Percentiles rank a stretch among this genome's conserved stretches.
phyloP scores from a whole-genome alignment of 1,139 yeast species.

The Geotrichum bryndzae region DNA sequence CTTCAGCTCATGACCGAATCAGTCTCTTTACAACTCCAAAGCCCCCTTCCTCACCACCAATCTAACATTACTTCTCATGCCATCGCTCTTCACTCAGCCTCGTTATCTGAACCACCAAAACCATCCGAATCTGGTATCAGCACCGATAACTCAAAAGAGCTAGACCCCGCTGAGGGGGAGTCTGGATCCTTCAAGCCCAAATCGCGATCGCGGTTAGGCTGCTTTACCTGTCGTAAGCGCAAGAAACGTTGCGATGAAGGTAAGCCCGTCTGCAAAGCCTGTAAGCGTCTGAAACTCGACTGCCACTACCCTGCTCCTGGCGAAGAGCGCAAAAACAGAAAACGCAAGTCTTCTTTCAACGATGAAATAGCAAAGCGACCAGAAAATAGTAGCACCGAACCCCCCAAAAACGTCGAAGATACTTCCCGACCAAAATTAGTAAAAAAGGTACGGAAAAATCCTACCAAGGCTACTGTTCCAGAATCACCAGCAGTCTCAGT shows the following conservation, averaged over 20 bases:
- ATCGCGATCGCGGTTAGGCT: constrained; percentile 44
- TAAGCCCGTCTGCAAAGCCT: constrained; percentile 56
- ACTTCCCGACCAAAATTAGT: background rate
- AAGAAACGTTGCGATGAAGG: constrained; percentile 68
- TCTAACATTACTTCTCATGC: background rate
- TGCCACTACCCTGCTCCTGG: constrained; percentile 54
- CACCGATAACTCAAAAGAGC: background rate
- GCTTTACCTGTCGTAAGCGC: constrained; percentile 63
- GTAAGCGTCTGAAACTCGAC: constrained; percentile 46
- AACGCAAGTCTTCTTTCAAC: constrained; percentile 18
- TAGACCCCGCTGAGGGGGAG: background rate
- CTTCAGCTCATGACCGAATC: background rate
- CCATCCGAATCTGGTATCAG: background rate
- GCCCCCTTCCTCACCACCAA: background rate
- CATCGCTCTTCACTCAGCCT: background rate
- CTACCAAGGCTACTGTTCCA: background rate
- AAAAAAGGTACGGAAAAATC: background rate
- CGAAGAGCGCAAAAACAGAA: constrained; percentile 40
- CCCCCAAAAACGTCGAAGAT: background rate
- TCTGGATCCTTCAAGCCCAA: background rate
- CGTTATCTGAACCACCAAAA: background rate
- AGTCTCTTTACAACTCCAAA: background rate
- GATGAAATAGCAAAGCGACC: background rate
- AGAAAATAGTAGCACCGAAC: background rate
- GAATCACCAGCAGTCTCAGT: background rate